These are phyloP conservation scores for Alternaria longipes DNA, from an alignment of 2,329 filamentous ascomycete species.

Conservation along the genomic window DNA sequence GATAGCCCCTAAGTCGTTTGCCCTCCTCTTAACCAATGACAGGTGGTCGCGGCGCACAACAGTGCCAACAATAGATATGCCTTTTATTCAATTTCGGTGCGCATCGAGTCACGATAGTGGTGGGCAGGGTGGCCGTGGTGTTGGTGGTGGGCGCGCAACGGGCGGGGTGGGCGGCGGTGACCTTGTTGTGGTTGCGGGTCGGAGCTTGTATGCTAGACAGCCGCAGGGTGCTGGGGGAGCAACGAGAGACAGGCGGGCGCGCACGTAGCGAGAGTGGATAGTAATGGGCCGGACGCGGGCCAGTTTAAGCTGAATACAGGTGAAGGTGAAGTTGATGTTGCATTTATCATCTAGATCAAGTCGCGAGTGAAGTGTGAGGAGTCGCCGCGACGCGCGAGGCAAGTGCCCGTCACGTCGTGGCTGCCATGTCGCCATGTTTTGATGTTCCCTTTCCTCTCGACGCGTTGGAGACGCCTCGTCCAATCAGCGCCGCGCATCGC, in stretches of 20 bases:
- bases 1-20: slow-evolving; percentile 22
- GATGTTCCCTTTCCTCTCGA: slow-evolving; percentile 25
- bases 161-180: slow-evolving; percentile 25
- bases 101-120: slow-evolving; percentile 16
- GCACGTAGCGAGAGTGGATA: slow-evolving; percentile 23
- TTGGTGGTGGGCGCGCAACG: slow-evolving; percentile 24
- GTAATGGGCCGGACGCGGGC: slow-evolving; percentile 14
- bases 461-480: slow-evolving; percentile 25
- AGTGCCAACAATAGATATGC: slow-evolving; percentile 14
- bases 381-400: slow-evolving; percentile 25
- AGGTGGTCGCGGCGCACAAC: slow-evolving; percentile 19
- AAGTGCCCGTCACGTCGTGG: slow-evolving; percentile 25
- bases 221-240: slow-evolving; percentile 25
- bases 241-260: slow-evolving; percentile 22
- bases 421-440: slow-evolving; percentile 41
- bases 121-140: slow-evolving; percentile 1
- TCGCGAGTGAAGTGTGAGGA: slow-evolving; percentile 5
- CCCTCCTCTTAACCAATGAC: slow-evolving; percentile 22
- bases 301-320: neutral
- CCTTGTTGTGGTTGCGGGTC: slow-evolving; percentile 27
- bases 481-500: slow-evolving; percentile 26
- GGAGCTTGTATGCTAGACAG: slow-evolving; percentile 22
- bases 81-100: slow-evolving; percentile 18
- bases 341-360: neutral
- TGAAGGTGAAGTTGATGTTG: neutral